A percentile compares a stretch with the other conserved stretches of the same genome.
Conservation (phyloP, 1,284 basidiomycete genomes). For the Heliocybe sulcata region DNA sequence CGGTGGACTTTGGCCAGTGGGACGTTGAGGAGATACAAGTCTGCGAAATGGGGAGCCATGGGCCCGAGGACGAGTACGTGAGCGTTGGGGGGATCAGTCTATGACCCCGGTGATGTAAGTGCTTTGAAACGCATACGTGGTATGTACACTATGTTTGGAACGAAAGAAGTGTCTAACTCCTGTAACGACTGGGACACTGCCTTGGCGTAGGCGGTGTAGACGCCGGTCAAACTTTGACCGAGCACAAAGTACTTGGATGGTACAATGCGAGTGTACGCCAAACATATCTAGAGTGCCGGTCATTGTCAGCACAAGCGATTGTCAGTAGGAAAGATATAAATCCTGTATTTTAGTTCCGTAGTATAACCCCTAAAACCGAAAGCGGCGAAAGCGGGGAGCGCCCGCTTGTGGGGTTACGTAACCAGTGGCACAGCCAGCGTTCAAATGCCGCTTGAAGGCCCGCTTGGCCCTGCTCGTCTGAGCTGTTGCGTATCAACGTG, state of each 20-base stretch:
- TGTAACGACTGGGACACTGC: neutral
- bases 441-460: conserved; percentile 1
- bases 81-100: conserved; percentile 13
- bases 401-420: neutral
- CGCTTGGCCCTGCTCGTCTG: neutral
- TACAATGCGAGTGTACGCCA: too few relatives aligned
- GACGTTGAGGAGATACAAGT: conserved; percentile 44
- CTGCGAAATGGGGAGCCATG: conserved; percentile 55
- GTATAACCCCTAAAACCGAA: too few relatives aligned
- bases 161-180: neutral
- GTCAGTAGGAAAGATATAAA: too few relatives aligned
- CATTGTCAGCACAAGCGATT: too few relatives aligned
- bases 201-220: neutral
- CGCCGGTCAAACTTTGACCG: too few relatives aligned
- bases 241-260: too few relatives aligned
- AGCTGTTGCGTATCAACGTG: conserved; percentile 2
- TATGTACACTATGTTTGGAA: neutral
- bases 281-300: too few relatives aligned
- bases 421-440: neutral
- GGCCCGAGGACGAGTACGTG: conserved; percentile 48
- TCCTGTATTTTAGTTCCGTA: too few relatives aligned
- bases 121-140: neutral
- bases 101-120: neutral
- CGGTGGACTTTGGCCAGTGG: conserved; percentile 38
- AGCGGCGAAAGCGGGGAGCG: neutral